These are phyloP conservation scores for Coemansia asiatica DNA, from an alignment of 192 early-diverging fungal genomes.

Conservation along the genomic window DNA sequence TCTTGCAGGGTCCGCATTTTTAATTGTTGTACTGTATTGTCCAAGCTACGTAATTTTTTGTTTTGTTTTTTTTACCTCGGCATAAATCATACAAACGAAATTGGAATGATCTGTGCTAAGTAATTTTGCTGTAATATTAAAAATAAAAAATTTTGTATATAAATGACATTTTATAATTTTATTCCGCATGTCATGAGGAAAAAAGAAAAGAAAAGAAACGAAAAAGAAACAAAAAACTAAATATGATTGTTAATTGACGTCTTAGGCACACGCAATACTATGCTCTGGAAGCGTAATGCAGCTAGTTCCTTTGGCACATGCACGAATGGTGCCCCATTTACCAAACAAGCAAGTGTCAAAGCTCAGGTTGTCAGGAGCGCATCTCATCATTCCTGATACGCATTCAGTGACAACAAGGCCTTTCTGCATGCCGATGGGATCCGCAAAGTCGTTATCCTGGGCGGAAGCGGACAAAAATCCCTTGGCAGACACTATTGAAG, in stretches of 20 bases:
- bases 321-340: slow-evolving; percentile 38
- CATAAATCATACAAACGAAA: too few species aligned
- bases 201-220: background rate
- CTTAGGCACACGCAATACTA: slow-evolving; percentile 31
- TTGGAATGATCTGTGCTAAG: too few species aligned
- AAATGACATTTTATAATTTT: too few species aligned
- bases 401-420: slow-evolving; percentile 5
- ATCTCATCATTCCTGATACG: slow-evolving; percentile 20
- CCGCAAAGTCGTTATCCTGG: background rate
- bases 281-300: slow-evolving; percentile 16
- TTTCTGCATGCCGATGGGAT: background rate
- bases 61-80: too few species aligned
- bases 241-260: background rate
- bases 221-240: background rate
- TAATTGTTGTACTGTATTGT: too few species aligned
- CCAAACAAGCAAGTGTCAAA: slow-evolving; percentile 50
- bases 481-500: background rate
- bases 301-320: slow-evolving; percentile 25
- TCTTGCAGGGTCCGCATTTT: too few species aligned
- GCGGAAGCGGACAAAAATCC: background rate
- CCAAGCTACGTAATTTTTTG: too few species aligned
- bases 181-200: slow-evolving; percentile 9
- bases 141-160: background rate
- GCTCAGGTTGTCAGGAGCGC: background rate
- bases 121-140: too few species aligned